Evolutionary conservation across 2,329 filamentous ascomycete species (phyloP).

Genomic region (Ciborinia camelliae): DNA sequence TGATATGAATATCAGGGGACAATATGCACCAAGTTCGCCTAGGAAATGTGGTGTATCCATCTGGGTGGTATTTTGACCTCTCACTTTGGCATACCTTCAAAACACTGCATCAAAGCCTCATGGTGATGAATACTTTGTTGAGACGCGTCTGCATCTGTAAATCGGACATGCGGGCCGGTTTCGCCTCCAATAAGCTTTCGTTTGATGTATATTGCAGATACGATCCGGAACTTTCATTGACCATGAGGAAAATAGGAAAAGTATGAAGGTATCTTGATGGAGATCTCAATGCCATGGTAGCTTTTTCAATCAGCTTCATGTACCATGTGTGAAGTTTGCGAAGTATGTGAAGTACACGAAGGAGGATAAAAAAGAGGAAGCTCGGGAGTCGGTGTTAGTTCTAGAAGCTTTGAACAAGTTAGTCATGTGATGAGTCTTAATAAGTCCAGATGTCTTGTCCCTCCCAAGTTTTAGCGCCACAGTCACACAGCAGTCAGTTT

Average conservation of each 20-base stretch:
- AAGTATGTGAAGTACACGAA: background rate
- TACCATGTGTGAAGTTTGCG: background rate
- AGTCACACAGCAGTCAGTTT: no score
- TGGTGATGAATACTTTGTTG: slow-evolving; percentile 7
- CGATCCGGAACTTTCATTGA: slow-evolving; percentile 7
- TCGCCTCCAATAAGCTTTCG: slow-evolving; percentile 19
- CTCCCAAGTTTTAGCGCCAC: no score
- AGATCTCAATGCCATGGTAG: background rate
- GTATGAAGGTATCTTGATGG: background rate
- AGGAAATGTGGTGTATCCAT: slow-evolving; percentile 8
- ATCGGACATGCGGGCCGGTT: slow-evolving; percentile 24
- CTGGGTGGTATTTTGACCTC: slow-evolving; percentile 5
- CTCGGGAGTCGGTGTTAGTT: background rate
- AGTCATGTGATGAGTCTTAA: background rate
- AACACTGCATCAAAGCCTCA: background rate
- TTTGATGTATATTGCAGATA: slow-evolving; percentile 8
- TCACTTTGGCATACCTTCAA: background rate
- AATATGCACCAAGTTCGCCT: slow-evolving; percentile 7
- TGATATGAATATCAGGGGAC: slow-evolving; percentile 2
- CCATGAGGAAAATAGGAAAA: slow-evolving; percentile 9
- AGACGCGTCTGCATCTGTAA: slow-evolving; percentile 8
- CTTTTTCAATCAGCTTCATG: background rate
- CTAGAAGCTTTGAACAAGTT: background rate
- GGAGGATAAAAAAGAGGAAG: background rate
- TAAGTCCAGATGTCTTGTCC: background rate